Percentiles rank a stretch among this genome's conserved stretches.
phyloP scores from a whole-genome alignment of 2,329 filamentous ascomycete genomes.

The Penicillium sp. region DNA sequence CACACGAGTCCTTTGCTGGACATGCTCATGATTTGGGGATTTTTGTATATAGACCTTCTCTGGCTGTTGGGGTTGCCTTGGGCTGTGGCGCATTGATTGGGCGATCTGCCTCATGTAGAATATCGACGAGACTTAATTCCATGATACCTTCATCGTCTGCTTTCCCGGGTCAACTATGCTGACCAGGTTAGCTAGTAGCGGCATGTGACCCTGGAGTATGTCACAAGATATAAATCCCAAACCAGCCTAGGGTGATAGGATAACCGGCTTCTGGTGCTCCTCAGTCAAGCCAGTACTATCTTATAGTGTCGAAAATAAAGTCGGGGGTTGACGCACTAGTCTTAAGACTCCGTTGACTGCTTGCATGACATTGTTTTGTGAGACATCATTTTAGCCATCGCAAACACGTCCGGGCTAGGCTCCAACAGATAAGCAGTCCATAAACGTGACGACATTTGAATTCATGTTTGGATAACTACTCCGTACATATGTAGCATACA shows the following conservation, averaged over 20 bases:
- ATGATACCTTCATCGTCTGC: constrained; percentile 21
- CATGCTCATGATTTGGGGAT: constrained; percentile 23
- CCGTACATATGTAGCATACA: too few species aligned
- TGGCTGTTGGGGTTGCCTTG: constrained; percentile 22
- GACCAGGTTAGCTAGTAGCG: not conserved
- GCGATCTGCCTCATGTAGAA: constrained; percentile 26
- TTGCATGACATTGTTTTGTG: not conserved
- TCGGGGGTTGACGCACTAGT: not conserved
- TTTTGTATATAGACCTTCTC: constrained; percentile 36
- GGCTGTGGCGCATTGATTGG: constrained; percentile 22
- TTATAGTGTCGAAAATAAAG: not conserved
- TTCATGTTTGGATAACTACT: not conserved
- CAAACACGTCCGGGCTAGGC: not conserved
- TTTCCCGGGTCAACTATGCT: not conserved
- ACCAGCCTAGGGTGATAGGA: not conserved
- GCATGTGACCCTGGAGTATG: not conserved
- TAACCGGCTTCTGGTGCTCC: not conserved
- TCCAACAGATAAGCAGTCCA: not conserved
- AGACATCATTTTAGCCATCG: not conserved
- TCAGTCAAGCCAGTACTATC: not conserved
- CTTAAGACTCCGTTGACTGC: too few species aligned
- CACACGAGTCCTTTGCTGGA: constrained; percentile 13
- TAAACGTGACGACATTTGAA: not conserved
- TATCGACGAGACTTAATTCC: constrained; percentile 29
- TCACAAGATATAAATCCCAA: not conserved